Evolutionary conservation across 2,329 filamentous ascomycete species (phyloP).

Genomic region (Aureobasidium sp.): DNA sequence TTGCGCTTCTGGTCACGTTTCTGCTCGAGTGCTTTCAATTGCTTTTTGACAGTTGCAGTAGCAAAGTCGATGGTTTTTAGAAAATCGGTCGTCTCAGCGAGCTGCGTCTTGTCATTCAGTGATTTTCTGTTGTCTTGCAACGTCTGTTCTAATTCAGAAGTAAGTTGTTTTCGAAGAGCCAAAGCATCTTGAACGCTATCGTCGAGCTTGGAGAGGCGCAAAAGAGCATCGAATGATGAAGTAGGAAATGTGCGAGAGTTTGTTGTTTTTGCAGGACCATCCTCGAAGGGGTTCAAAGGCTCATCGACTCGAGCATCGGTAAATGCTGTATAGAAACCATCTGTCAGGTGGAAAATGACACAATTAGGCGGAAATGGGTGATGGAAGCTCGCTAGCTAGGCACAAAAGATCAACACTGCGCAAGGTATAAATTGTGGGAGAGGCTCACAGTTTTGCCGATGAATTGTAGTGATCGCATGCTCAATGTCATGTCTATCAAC

Average conservation of each 20-base stretch:
- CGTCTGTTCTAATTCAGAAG: constrained; percentile 64
- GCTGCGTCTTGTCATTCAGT: constrained; percentile 28
- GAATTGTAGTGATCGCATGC: constrained; percentile 68
- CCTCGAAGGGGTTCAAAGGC: constrained; percentile 23
- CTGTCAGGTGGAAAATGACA: constrained; percentile 74
- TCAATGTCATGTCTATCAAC: constrained; percentile 64
- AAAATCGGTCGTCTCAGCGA: constrained; percentile 38
- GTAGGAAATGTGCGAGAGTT: constrained; percentile 50
- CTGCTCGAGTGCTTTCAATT: constrained; percentile 54
- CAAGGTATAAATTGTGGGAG: not conserved
- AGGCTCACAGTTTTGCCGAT: constrained; percentile 54
- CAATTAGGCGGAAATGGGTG: constrained; percentile 74
- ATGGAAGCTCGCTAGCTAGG: constrained; percentile 51
- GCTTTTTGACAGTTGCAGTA: constrained; percentile 57
- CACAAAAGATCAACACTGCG: not conserved
- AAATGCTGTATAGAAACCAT: constrained; percentile 76
- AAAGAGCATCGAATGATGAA: constrained; percentile 79
- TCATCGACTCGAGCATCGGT: constrained; percentile 54
- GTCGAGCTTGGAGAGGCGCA: constrained; percentile 81
- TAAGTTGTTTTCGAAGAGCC: constrained; percentile 64
- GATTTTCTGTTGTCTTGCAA: constrained; percentile 33
- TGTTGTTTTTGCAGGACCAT: constrained; percentile 28
- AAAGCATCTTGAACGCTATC: constrained; percentile 87
- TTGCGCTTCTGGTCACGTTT: constrained; percentile 60
- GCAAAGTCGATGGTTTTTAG: constrained; percentile 42